Percentiles rank a stretch among this genome's conserved stretches.
These are phyloP conservation scores for Rheum nobile DNA, from an alignment of 148 eudicot species.

Conservation along the genomic window DNA sequence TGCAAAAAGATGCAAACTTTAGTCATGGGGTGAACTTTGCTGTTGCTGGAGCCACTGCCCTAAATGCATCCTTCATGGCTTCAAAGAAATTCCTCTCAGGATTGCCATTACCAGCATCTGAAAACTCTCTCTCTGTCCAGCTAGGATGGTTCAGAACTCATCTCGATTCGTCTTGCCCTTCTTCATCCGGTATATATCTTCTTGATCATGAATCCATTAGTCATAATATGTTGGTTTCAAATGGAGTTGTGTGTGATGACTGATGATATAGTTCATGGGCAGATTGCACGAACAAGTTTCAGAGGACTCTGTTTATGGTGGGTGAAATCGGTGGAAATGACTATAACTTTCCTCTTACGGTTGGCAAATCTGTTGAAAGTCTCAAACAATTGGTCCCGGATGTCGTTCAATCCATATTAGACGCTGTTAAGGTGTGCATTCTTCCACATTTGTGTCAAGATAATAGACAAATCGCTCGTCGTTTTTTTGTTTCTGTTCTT, in stretches of 20 bases:
- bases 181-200: constrained; percentile 5
- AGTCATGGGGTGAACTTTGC: constrained; percentile 9
- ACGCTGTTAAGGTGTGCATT: constrained; percentile 7
- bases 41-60: constrained; percentile 9
- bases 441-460: neutral
- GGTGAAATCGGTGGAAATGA: constrained; percentile 7
- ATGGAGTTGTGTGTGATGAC: too few species aligned
- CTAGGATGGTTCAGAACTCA: constrained; percentile 2
- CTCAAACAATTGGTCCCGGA: neutral
- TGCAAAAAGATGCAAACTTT: neutral
- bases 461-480: neutral
- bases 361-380: neutral
- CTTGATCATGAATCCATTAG: neutral
- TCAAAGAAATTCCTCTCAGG: neutral
- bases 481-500: neutral
- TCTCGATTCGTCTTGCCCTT: neutral
- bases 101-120: neutral
- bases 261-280: neutral
- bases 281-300: neutral
- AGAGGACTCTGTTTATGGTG: neutral
- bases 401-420: neutral
- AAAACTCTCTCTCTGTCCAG: neutral
- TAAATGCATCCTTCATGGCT: neutral
- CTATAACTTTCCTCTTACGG: neutral
- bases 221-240: neutral